phyloP scores from a whole-genome alignment of 306 rosid genomes.

The Prunus kanzakura region DNA sequence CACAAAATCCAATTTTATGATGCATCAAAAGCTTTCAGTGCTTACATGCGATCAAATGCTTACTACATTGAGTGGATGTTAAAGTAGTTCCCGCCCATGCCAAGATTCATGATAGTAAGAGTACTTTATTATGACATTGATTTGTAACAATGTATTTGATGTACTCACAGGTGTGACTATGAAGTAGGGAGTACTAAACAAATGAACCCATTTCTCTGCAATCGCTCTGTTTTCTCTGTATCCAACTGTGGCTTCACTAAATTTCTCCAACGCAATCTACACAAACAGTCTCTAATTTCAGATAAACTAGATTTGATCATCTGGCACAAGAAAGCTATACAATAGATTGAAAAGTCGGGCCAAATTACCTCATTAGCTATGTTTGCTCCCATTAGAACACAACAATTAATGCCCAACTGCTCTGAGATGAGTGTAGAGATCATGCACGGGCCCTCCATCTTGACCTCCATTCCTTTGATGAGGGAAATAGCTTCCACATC shows the following conservation, averaged over 20 bases:
- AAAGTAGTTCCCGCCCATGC: not conserved
- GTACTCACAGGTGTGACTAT: slow-evolving; percentile 69
- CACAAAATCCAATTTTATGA: not conserved
- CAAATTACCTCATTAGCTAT: slow-evolving; percentile 76
- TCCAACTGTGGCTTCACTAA: slow-evolving; percentile 97
- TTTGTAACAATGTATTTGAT: slow-evolving; percentile 3
- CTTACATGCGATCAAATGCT: not conserved
- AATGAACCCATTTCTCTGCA: slow-evolving; percentile 90
- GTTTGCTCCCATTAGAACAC: slow-evolving; percentile 92
- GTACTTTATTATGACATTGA: not conserved
- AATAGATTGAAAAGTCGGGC: not conserved
- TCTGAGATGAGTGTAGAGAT: slow-evolving; percentile 75
- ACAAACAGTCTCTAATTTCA: not conserved
- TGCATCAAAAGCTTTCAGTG: not conserved
- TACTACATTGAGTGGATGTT: not conserved
- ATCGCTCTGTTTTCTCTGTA: slow-evolving; percentile 59
- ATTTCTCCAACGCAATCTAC: slow-evolving; percentile 86
- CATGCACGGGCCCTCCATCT: slow-evolving; percentile 95
- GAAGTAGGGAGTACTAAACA: slow-evolving; percentile 86
- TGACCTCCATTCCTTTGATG: slow-evolving; percentile 93
- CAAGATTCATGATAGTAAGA: not conserved
- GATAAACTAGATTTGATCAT: slow-evolving; percentile 5
- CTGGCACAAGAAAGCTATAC: not conserved
- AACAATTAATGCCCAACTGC: slow-evolving; percentile 68
- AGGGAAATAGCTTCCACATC: slow-evolving; percentile 83